Conservation (phyloP, 768 basidiomycete genomes). For the Amyloporia xantha region DNA sequence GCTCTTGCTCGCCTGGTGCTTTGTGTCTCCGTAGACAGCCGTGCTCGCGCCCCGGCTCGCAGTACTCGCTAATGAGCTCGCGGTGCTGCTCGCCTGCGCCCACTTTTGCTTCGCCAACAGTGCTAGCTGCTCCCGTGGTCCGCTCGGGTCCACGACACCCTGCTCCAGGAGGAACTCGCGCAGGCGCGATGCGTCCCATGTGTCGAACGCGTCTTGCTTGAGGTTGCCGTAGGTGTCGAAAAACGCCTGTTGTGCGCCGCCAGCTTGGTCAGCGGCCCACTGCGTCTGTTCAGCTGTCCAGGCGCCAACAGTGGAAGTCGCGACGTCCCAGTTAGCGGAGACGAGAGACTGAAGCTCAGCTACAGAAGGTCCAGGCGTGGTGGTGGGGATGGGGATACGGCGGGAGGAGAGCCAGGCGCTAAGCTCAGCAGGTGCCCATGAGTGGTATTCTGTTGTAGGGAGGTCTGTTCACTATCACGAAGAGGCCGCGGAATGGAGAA, state of each 20-base stretch:
- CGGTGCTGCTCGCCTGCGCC: constrained; percentile 36
- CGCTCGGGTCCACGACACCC: constrained; percentile 77
- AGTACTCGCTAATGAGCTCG: too few species aligned
- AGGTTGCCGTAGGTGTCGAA: constrained; percentile 51
- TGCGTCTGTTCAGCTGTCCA: constrained; percentile 53
- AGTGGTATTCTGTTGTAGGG: constrained; percentile 28
- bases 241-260: constrained; percentile 57
- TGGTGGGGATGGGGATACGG: constrained; percentile 45
- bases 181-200: constrained; percentile 80
- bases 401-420: constrained; percentile 65
- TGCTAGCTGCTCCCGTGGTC: constrained; percentile 73
- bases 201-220: constrained; percentile 59
- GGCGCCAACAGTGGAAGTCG: constrained; percentile 7
- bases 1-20: constrained; percentile 33
- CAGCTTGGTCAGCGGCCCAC: constrained; percentile 54
- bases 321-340: constrained; percentile 13
- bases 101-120: constrained; percentile 71
- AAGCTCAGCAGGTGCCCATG: constrained; percentile 63
- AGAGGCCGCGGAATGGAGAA: neutral
- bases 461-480: neutral
- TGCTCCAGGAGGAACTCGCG: constrained; percentile 82
- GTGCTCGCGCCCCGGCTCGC: constrained; percentile 14
- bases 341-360: constrained; percentile 9
- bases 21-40: constrained; percentile 39
- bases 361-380: constrained; percentile 24